phyloP scores from a whole-genome alignment of 352 stramenopile species.

The Globisporangium megalacanthum region DNA sequence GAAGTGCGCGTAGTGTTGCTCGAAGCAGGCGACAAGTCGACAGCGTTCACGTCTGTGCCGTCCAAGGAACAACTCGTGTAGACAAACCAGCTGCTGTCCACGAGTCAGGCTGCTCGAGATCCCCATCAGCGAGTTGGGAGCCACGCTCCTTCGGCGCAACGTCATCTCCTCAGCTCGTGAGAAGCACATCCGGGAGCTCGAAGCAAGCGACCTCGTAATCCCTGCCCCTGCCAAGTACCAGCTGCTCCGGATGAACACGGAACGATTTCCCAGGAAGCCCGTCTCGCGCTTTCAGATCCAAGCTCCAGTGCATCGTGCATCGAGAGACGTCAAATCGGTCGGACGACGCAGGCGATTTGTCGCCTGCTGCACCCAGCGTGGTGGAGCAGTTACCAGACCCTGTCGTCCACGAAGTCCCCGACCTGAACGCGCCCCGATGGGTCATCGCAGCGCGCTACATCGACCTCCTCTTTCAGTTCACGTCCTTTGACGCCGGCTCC shows the following conservation, averaged over 20 bases:
- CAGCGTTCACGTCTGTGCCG: constrained; percentile 1
- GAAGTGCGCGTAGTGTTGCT: constrained; percentile 43
- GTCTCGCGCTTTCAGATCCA: constrained; percentile 56
- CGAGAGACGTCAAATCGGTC: constrained; percentile 4
- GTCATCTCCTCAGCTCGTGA: constrained; percentile 50
- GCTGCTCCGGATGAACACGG: constrained; percentile 60
- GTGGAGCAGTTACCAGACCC: background rate
- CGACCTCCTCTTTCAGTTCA: constrained; percentile 79
- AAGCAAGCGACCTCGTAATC: constrained; percentile 52
- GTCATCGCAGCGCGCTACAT: constrained; percentile 66
- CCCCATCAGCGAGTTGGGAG: constrained; percentile 32
- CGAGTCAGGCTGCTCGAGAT: constrained; percentile 37
- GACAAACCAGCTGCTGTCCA: constrained; percentile 2
- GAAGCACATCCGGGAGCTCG: constrained; percentile 58
- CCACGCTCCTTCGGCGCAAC: constrained; percentile 50
- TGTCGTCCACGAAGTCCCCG: constrained; percentile 12
- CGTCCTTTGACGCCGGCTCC: constrained; percentile 58
- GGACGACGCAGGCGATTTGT: background rate
- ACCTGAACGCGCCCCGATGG: constrained; percentile 36
- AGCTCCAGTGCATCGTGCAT: background rate
- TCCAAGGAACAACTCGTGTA: constrained; percentile 5
- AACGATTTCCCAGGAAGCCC: constrained; percentile 54
- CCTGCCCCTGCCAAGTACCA: constrained; percentile 64
- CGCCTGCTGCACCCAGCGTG: background rate
- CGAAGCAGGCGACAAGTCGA: constrained; percentile 11